These are phyloP conservation scores for Melaleuca alternifolia DNA, from an alignment of 345 rosid species.

Conservation along the genomic window DNA sequence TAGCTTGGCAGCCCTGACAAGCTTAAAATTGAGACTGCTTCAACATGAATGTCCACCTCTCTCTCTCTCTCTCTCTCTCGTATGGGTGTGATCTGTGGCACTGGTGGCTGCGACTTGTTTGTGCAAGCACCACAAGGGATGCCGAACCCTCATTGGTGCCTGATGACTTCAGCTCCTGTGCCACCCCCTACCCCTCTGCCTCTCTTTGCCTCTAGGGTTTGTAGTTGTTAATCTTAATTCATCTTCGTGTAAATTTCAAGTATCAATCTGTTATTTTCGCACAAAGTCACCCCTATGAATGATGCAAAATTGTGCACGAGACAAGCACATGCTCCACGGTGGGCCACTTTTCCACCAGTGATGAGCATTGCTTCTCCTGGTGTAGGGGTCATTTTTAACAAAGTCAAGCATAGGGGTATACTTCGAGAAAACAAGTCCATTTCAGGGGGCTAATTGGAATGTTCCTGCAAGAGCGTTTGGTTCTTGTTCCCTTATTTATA, in stretches of 20 bases:
- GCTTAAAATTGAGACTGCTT: not conserved
- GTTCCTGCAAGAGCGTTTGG: not conserved
- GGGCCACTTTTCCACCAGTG: not conserved
- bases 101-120: not conserved
- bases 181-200: not conserved
- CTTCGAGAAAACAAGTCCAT: not conserved
- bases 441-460: not conserved
- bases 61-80: not conserved
- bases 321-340: not conserved
- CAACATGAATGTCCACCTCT: no score
- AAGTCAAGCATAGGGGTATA: not conserved
- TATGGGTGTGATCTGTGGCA: not conserved
- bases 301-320: not conserved
- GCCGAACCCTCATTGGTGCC: not conserved
- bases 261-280: not conserved
- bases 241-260: not conserved
- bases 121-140: not conserved
- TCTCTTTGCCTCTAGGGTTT: not conserved
- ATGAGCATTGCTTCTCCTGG: not conserved
- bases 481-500: not conserved
- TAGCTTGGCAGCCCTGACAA: not conserved
- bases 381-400: not conserved
- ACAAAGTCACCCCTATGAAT: not conserved
- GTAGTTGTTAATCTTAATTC: not conserved
- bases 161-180: not conserved